Evolutionary conservation across 345 rosid species (phyloP).

Genomic region (Viola odorata): DNA sequence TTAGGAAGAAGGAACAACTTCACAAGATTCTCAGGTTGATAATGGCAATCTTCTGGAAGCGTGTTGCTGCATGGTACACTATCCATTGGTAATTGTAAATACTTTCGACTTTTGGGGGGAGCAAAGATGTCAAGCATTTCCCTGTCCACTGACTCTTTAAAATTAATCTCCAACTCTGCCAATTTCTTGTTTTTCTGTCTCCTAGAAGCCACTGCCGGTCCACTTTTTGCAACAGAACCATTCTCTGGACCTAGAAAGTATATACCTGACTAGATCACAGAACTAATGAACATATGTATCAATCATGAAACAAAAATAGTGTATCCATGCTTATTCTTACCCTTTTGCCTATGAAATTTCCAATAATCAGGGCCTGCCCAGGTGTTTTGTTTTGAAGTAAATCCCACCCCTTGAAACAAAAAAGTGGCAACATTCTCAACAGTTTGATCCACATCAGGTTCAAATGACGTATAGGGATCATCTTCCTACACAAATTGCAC

Average conservation of each 20-base stretch:
- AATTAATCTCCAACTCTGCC: background rate
- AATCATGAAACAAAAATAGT: background rate
- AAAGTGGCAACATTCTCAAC: background rate
- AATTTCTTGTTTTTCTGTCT: constrained; percentile 8
- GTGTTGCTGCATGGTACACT: background rate
- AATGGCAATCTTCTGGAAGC: constrained; percentile 10
- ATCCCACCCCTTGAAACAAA: constrained; percentile 5
- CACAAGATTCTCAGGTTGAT: constrained; percentile 11
- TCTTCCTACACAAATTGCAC: constrained; percentile 10
- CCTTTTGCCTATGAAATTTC: background rate
- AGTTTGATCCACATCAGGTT: background rate
- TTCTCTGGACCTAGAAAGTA: constrained; percentile 5
- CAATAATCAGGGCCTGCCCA: constrained; percentile 14
- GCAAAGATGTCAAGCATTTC: constrained; percentile 1
- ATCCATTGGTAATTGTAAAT: background rate
- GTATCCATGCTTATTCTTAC: background rate
- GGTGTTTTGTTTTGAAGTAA: background rate
- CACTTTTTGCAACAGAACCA: constrained; percentile 5
- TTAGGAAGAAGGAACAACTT: constrained; percentile 11
- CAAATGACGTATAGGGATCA: background rate
- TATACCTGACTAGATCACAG: background rate
- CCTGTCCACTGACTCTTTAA: background rate
- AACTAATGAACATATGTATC: background rate
- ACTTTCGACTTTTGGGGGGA: background rate
- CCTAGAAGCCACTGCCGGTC: constrained; percentile 5